Evolutionary conservation across 306 rosid species (phyloP).

Genomic region (Malus domestica): DNA sequence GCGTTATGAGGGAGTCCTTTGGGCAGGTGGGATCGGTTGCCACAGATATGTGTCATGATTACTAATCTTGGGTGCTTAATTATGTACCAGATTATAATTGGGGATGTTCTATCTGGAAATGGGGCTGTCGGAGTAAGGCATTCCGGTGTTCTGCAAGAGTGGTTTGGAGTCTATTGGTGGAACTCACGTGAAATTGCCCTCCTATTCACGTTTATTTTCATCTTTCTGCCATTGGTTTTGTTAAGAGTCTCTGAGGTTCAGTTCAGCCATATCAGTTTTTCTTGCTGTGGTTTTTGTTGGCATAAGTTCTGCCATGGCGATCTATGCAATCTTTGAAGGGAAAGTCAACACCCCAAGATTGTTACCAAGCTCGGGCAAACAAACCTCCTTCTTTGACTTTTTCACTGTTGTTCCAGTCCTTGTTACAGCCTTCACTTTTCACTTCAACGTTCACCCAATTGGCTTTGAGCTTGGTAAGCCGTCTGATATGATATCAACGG

Average conservation of each 20-base stretch:
- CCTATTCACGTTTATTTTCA: slow-evolving; percentile 40
- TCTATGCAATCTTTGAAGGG: slow-evolving; percentile 57
- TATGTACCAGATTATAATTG: slow-evolving; percentile 73
- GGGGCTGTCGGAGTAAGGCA: slow-evolving; percentile 44
- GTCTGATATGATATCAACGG: slow-evolving; percentile 63
- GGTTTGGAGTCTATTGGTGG: slow-evolving; percentile 98
- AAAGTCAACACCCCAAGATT: slow-evolving; percentile 56
- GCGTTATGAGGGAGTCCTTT: slow-evolving; percentile 81
- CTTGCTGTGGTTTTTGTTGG: slow-evolving; percentile 80
- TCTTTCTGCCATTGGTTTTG: slow-evolving; percentile 72
- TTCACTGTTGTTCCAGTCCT: slow-evolving; percentile 92
- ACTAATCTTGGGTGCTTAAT: slow-evolving; percentile 71
- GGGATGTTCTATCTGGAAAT: slow-evolving; percentile 78
- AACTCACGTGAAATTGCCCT: slow-evolving; percentile 67
- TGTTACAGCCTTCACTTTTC: slow-evolving; percentile 89
- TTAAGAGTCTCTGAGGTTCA: slow-evolving; percentile 67
- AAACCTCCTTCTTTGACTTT: slow-evolving; percentile 73
- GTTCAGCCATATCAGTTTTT: slow-evolving; percentile 65
- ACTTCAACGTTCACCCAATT: slow-evolving; percentile 90
- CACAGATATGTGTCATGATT: slow-evolving; percentile 57
- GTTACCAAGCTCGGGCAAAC: slow-evolving; percentile 54
- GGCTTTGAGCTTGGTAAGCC: slow-evolving; percentile 67
- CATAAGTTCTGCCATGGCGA: slow-evolving; percentile 73
- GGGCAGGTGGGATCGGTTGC: slow-evolving; percentile 50
- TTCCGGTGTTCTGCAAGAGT: slow-evolving; percentile 77